Evolutionary conservation across 2,329 filamentous ascomycete genomes (phyloP), one percentile per base, ranked within the genome.

Genomic region (Cucurbitaria berberidis): DNA sequence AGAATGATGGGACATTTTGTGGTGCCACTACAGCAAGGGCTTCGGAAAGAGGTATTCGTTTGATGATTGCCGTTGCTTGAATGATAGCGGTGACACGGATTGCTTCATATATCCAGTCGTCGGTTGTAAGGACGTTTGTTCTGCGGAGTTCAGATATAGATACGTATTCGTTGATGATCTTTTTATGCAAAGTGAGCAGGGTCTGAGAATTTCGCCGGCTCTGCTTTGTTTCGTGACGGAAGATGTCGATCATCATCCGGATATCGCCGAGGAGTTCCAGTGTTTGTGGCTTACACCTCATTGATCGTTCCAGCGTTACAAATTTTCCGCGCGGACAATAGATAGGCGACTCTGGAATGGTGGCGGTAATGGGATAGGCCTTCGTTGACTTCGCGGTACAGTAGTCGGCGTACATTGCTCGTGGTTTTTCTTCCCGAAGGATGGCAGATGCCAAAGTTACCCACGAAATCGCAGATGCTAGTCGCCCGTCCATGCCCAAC

Each of bases 281-380:
- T 2, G 66, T 62, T 7, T 55, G 35, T 7, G 34, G 9, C 1
- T 42, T 50, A 38, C 64, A 71, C 5, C 48, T 45, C 6, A 21
- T 21, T 7, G 68, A 68, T 24, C 55, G 58, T 24, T 62, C 55
- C 18, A 76, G 48, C 1, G 70, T 75, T 9, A 64, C 51, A 32
- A 69, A 74, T 5, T 55, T 60, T 0, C 21, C 36, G 11, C 64
- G 63, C 7, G 74, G 73, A 32, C 62, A 67, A 48, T 69, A 76
- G 0, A 76, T 53, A 5, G 74, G 74, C 1, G 72, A 75, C 35
- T 76, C 73, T 0, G 74, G 74, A 26, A 74, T 57, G 3, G 58
- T 63, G 7, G 58, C 62, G 2, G 53, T 64, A 16, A 44, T 39
- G 5, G 53, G 51, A 22, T 72, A 66, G 13, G n/a, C 42, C 10